Percentiles rank a stretch among this genome's conserved stretches.
Evolutionary conservation across 345 rosid genomes (phyloP).

Genomic region (Hibiscus syriacus): DNA sequence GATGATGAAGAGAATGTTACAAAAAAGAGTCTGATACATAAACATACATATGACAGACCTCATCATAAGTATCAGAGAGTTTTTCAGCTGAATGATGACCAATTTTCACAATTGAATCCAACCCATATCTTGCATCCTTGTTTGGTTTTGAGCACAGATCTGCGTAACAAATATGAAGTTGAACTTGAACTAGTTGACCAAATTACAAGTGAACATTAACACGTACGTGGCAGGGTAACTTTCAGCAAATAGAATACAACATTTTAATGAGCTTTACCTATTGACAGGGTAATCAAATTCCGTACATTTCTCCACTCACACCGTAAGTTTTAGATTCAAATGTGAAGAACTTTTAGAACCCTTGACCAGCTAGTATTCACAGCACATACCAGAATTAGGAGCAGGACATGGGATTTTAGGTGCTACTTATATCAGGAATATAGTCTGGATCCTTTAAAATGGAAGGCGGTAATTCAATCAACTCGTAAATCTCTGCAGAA

Average conservation of each 20-base stretch:
- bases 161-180: conserved; percentile 19
- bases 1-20: background rate
- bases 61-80: conserved; percentile 39
- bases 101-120: conserved; percentile 56
- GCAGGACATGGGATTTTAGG: conserved; percentile 11
- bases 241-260: background rate
- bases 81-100: conserved; percentile 49
- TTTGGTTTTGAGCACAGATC: conserved; percentile 69
- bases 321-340: background rate
- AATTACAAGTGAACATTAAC: background rate
- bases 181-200: background rate
- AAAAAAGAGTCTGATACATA: background rate
- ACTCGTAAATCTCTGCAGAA: conserved; percentile 39
- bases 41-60: conserved; percentile 25
- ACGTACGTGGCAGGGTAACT: background rate
- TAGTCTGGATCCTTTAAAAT: conserved; percentile 40
- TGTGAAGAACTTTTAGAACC: background rate
- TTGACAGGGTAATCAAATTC: background rate
- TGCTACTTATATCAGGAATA: conserved; percentile 24
- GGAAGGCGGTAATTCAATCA: conserved; percentile 33
- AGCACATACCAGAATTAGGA: background rate
- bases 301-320: too few species aligned
- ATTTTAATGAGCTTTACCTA: background rate
- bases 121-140: conserved; percentile 68
- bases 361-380: background rate